Evolutionary conservation across 2,329 filamentous ascomycete genomes (phyloP).

Genomic region (Paracoccidioides lutzii): DNA sequence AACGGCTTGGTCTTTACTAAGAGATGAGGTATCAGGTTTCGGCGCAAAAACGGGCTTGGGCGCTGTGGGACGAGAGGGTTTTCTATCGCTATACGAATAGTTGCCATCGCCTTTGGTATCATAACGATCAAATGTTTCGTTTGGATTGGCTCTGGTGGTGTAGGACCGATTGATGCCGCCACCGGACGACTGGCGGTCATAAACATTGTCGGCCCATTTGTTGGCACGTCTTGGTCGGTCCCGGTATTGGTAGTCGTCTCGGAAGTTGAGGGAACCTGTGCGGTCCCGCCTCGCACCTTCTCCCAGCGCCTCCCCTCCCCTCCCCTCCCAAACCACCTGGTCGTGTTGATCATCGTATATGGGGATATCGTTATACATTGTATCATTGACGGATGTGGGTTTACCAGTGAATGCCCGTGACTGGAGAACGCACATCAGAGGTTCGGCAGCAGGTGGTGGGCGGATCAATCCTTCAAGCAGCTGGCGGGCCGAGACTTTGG

Average conservation of each 20-base stretch:
- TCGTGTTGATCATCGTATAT: slow-evolving; percentile 77
- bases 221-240: slow-evolving; percentile 37
- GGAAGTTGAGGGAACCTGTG: slow-evolving; percentile 38
- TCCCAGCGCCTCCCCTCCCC: slow-evolving; percentile 55
- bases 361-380: slow-evolving; percentile 88
- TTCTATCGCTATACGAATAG: slow-evolving; percentile 45
- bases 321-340: slow-evolving; percentile 70
- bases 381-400: slow-evolving; percentile 38
- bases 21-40: slow-evolving; percentile 31
- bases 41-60: slow-evolving; percentile 73
- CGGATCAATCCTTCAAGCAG: slow-evolving; percentile 66
- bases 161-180: slow-evolving; percentile 23
- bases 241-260: slow-evolving; percentile 44
- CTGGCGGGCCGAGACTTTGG: slow-evolving; percentile 65
- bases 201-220: slow-evolving; percentile 39
- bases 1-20: slow-evolving; percentile 59
- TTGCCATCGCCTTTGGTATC: slow-evolving; percentile 27
- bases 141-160: slow-evolving; percentile 22
- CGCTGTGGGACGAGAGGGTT: slow-evolving; percentile 66
- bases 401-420: slow-evolving; percentile 70
- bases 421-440: slow-evolving; percentile 73
- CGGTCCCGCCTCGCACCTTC: slow-evolving; percentile 47
- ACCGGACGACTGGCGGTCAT: slow-evolving; percentile 27
- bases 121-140: slow-evolving; percentile 22
- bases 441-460: slow-evolving; percentile 68